Percentiles rank a stretch among this genome's conserved stretches.
Conservation (phyloP, 495 filamentous ascomycete genomes). For the Penicillium malachiteum region DNA sequence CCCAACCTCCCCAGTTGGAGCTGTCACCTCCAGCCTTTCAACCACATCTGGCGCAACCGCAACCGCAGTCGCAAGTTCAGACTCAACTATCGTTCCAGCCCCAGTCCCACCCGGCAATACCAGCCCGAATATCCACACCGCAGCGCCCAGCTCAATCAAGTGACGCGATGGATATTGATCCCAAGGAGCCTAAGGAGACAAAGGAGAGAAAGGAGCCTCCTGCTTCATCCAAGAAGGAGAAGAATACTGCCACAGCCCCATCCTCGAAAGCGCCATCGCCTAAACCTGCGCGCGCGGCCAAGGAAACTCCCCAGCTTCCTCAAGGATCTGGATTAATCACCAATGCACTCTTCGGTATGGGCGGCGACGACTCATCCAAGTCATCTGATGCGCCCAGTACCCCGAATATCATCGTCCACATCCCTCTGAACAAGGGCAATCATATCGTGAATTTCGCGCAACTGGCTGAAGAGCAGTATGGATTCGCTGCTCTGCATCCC, state of each 20-base stretch:
- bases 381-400: conserved; percentile 50
- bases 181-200: conserved; percentile 18
- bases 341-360: conserved; percentile 55
- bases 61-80: conserved; percentile 17
- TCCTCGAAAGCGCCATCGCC: conserved; percentile 60
- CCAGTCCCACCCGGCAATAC: conserved; percentile 11
- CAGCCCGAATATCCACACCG: conserved; percentile 21
- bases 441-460: conserved; percentile 95
- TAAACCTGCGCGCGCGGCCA: conserved; percentile 53
- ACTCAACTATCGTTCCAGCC: conserved; percentile 7
- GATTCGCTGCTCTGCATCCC: conserved; percentile 90
- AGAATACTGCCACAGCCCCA: conserved; percentile 43
- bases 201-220: conserved; percentile 3
- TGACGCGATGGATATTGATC: conserved; percentile 41
- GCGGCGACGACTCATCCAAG: conserved; percentile 35
- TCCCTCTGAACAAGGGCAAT: conserved; percentile 76
- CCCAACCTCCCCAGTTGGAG: conserved; percentile 23
- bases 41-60: conserved; percentile 20
- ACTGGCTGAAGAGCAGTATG: conserved; percentile 88
- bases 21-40: conserved; percentile 21
- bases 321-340: conserved; percentile 68
- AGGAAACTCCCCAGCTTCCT: conserved; percentile 56
- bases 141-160: conserved; percentile 14
- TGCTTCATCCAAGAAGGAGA: conserved; percentile 36
- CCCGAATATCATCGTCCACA: conserved; percentile 80